phyloP scores from a whole-genome alignment of 495 filamentous ascomycete species.

The Ascobolus immersus region DNA sequence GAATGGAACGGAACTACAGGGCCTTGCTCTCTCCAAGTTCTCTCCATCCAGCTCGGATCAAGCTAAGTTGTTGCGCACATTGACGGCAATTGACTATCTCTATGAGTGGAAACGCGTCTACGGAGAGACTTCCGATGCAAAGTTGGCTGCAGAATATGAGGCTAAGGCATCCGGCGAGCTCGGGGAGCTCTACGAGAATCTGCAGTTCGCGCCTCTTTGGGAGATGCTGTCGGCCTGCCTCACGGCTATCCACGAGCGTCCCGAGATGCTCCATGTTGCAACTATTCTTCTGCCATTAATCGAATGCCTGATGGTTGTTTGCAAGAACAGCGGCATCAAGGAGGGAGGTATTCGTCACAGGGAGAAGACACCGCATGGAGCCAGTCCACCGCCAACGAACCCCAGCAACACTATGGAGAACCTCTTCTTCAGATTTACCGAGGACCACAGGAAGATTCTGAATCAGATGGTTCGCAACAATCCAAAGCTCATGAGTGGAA shows the following conservation, averaged over 20 bases:
- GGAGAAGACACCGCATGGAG: conserved; percentile 11
- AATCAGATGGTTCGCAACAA: conserved; percentile 95
- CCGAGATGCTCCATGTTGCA: conserved; percentile 87
- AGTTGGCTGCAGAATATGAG: conserved; percentile 30
- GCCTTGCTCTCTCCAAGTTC: conserved; percentile 79
- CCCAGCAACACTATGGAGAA: conserved; percentile 61
- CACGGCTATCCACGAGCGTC: conserved; percentile 60
- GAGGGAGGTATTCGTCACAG: conserved; percentile 31
- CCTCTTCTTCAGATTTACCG: conserved; percentile 94
- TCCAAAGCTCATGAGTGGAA: conserved; percentile 92
- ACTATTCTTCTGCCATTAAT: conserved; percentile 84
- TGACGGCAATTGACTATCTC: conserved; percentile 85
- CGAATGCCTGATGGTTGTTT: conserved; percentile 94
- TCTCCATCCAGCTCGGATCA: conserved; percentile 88
- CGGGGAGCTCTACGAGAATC: conserved; percentile 62
- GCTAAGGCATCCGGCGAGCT: conserved; percentile 25
- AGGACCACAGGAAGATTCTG: conserved; percentile 91
- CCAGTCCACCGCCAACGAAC: conserved; percentile 54
- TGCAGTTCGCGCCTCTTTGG: conserved; percentile 77
- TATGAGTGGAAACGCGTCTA: conserved; percentile 48
- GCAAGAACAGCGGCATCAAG: conserved; percentile 79
- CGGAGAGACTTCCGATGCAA: conserved; percentile 22
- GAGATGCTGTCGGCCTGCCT: conserved; percentile 81
- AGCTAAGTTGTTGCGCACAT: conserved; percentile 73
- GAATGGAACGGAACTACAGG: conserved; percentile 81